Base-by-base conservation (phyloP, 2,329 filamentous ascomycete genomes). In the Helotiales sp. region DNA sequence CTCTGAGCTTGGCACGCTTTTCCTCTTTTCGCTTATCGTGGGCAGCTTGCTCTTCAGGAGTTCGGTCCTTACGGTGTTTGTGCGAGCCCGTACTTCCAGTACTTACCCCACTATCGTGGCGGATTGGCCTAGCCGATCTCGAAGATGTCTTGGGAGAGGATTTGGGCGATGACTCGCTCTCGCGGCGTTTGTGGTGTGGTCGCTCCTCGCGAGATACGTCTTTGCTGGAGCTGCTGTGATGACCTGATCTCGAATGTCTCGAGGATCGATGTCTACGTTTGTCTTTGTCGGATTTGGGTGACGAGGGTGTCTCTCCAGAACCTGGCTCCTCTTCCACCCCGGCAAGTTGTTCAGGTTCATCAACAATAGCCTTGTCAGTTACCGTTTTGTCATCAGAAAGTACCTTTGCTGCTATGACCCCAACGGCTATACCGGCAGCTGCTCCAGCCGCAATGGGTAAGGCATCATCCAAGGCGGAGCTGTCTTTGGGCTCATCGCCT, bases 11-110 rank as follows among this genome's bases (percentile, higher is more conserved):
- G n/a, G 67, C 68, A 22, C 71, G 63, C 30, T 71, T 67, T 37
- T 73, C 74, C 8, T 71, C 72, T 64, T 75, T 77, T 6, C 75
- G 68, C 45, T 69, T 70, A 5, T 77, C 75, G 61, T 77, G 75
- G 20, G 72, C 75, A 50, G 70, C 71, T 67, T 77, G 74, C 57
- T 77, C 75, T 49, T 75, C 74, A 2, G 73, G 72, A 11, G 71
- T 74, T 3, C 75, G 69, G 24, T 72, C 64, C 24, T 60, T 70
- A 37, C 66, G 69, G 26, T 73, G 70, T 52, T 71, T 73, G 13
- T 73, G 71, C 24, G 69, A 71, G 37, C 68, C 66, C 20, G 66
- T 63, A 30, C 70, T 76, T 6, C 73, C 73, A 26, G 67, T 68
- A 43, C 72, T 75, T 10, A 75, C 65, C 8, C 74, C 75, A 55